Percentiles rank a stretch among this genome's conserved stretches.
These are phyloP conservation scores for Picochlorum sp. DNA, from an alignment of 139 green algal species.

Conservation along the genomic window DNA sequence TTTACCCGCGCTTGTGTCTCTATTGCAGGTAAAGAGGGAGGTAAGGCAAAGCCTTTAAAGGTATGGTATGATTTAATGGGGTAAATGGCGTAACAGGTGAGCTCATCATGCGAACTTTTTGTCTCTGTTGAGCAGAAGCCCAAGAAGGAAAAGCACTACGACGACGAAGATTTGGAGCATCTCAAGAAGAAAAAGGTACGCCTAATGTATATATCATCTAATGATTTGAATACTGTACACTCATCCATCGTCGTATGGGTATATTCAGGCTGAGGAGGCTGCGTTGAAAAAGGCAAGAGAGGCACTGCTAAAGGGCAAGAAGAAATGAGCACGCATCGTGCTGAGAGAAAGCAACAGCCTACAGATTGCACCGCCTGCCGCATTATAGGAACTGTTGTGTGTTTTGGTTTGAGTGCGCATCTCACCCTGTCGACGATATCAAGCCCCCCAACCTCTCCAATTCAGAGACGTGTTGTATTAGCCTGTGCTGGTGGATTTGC, in stretches of 20 bases:
- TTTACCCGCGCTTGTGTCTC: not conserved
- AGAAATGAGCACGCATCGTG: constrained; percentile 21
- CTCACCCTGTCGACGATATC: constrained; percentile 14
- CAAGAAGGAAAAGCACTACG: constrained; percentile 16
- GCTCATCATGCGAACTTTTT: not conserved
- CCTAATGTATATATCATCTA: not conserved
- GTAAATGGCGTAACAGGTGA: not conserved
- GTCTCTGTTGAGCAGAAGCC: constrained; percentile 17
- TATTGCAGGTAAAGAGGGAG: constrained; percentile 23
- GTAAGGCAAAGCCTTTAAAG: constrained; percentile 30
- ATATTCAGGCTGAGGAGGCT: constrained; percentile 23
- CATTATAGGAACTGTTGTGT: constrained; percentile 23
- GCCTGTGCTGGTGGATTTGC: constrained; percentile 18
- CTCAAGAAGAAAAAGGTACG: constrained; percentile 34
- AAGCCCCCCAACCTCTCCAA: constrained; percentile 1
- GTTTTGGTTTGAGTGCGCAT: constrained; percentile 25
- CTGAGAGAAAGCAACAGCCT: not conserved
- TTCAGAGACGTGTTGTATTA: constrained; percentile 12
- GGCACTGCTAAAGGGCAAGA: constrained; percentile 29
- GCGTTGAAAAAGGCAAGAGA: constrained; percentile 30
- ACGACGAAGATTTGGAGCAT: constrained; percentile 31
- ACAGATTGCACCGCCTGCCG: constrained; percentile 27
- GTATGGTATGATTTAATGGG: not conserved
- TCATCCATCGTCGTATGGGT: not conserved
- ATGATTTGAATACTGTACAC: not conserved